Conservation (phyloP, 176 grass and related monocot species). For the Hordeum marinum region DNA sequence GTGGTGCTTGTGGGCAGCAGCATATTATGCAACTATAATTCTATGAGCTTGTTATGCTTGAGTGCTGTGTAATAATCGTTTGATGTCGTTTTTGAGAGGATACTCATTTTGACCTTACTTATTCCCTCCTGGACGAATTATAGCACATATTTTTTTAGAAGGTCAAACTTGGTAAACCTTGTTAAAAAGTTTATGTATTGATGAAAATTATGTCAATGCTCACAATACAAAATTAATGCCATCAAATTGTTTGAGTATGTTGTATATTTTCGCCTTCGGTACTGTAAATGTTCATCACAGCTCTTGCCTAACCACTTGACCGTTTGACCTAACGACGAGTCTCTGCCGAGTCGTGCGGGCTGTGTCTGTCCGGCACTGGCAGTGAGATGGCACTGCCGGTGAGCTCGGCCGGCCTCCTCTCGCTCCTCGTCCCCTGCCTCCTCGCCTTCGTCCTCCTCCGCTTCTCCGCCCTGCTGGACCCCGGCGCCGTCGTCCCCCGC, state of each 20-base stretch:
- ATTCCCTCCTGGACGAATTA: too few relatives aligned
- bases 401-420: background rate
- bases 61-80: background rate
- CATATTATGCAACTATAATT: background rate
- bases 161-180: too few relatives aligned
- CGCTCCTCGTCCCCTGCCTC: conserved; percentile 32
- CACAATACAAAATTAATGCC: too few relatives aligned
- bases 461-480: conserved; percentile 27
- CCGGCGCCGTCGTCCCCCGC: conserved; percentile 24
- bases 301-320: background rate
- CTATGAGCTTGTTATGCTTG: background rate
- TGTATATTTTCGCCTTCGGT: too few relatives aligned
- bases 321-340: background rate
- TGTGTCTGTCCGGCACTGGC: background rate
- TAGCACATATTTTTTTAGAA: too few relatives aligned
- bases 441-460: conserved; percentile 33
- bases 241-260: too few relatives aligned
- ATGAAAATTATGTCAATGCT: too few relatives aligned
- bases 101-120: background rate
- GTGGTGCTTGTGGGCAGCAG: background rate
- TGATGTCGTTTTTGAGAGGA: too few relatives aligned
- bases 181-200: too few relatives aligned
- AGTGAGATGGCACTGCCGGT: background rate
- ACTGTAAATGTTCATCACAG: too few relatives aligned
- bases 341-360: background rate